These are phyloP conservation scores for Thraustochytrium sp. DNA, from an alignment of 352 stramenopile genomes.

Conservation along the genomic window DNA sequence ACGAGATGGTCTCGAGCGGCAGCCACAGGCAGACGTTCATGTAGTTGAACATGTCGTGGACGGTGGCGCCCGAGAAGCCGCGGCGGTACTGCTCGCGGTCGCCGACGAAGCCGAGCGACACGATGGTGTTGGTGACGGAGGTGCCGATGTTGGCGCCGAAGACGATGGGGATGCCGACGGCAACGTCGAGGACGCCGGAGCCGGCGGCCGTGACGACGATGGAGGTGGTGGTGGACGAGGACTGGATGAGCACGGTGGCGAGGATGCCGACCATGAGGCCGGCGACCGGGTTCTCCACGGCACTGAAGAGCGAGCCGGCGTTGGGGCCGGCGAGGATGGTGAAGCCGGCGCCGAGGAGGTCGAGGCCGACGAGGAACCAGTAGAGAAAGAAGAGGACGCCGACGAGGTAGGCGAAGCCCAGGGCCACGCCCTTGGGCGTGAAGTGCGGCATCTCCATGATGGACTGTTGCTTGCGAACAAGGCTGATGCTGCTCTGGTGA, in stretches of 20 bases:
- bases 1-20: slow-evolving; percentile 62
- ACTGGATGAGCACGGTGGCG: slow-evolving; percentile 65
- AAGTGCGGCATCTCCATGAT: neutral
- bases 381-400: slow-evolving; percentile 61
- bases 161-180: slow-evolving; percentile 76
- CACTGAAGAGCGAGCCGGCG: slow-evolving; percentile 64
- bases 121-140: slow-evolving; percentile 79
- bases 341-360: slow-evolving; percentile 66
- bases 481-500: too few relatives aligned
- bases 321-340: slow-evolving; percentile 64
- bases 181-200: slow-evolving; percentile 64
- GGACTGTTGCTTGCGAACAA: too few relatives aligned
- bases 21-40: slow-evolving; percentile 68
- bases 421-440: neutral
- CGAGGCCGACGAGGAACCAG: slow-evolving; percentile 71
- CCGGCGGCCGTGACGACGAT: slow-evolving; percentile 66
- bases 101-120: slow-evolving; percentile 50
- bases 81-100: slow-evolving; percentile 28
- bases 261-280: slow-evolving; percentile 69
- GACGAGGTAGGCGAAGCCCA: slow-evolving; percentile 48
- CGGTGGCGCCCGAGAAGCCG: slow-evolving; percentile 61
- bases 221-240: slow-evolving; percentile 68
- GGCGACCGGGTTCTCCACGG: slow-evolving; percentile 65
- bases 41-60: slow-evolving; percentile 79
- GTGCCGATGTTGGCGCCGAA: slow-evolving; percentile 85